Conservation (phyloP, 2,329 filamentous ascomycete species). For the Diaporthe ilicicola region DNA sequence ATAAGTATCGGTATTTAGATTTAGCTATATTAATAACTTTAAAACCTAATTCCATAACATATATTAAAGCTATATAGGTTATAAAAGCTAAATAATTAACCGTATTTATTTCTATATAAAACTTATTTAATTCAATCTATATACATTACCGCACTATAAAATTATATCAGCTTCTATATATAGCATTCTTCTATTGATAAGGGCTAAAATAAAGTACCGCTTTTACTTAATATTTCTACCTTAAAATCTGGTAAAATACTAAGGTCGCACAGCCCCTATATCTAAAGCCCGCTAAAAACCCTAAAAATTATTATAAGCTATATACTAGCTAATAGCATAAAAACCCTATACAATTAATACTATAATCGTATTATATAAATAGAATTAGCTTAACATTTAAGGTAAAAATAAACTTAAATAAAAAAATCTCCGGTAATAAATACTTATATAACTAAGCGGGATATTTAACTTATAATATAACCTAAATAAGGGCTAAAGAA, state of each 20-base stretch:
- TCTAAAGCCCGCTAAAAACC: not conserved
- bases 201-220: not conserved
- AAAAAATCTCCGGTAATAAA: no score
- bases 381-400: not conserved
- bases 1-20: not conserved
- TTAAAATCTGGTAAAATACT: not conserved
- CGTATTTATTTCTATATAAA: not conserved
- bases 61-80: not conserved
- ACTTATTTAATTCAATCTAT: not conserved
- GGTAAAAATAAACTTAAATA: not conserved
- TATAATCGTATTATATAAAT: not conserved
- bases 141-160: not conserved
- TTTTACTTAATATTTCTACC: not conserved
- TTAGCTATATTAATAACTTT: not conserved
- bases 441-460: no score
- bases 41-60: no score
- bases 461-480: not conserved
- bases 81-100: no score
- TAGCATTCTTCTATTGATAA: not conserved
- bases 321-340: not conserved
- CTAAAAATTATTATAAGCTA: not conserved
- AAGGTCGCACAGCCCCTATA: not conserved
- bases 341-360: not conserved
- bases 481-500: not conserved
- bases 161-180: not conserved